Base-by-base conservation (phyloP, 257 asterid species). In the Phtheirospermum japonicum region DNA sequence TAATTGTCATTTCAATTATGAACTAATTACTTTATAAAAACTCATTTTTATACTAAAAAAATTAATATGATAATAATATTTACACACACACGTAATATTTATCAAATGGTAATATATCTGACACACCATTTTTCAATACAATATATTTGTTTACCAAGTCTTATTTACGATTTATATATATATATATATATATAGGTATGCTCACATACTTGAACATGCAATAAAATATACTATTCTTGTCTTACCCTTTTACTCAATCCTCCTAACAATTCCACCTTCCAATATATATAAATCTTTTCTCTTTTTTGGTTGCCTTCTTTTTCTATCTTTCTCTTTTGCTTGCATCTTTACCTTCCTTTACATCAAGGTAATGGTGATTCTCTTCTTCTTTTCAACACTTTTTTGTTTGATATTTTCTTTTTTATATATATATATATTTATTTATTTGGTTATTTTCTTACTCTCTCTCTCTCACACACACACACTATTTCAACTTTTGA, bases 311-410 rank as follows among this genome's bases (percentile, higher is more conserved):
- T 23, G 11, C 59, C 26, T 28, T 13, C 26, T 20, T 6, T 61
- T 66, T 63, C 10, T 73, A 59, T 63, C 20, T 19, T 36, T 67
- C 54, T 43, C 49, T 19, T 73, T 75, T 71, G 74, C 83, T 78
- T 77, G 74, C 80, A 69, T 70, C 81, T 73, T 65, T 66, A 50
- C 68, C 81, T 76, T 79, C 80, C 87, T 79, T 83, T 69, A 52
- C 69, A 67, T 63, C 71, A 76, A 83, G 92, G 87, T 83, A 81
- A 77, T 71, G 7, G 26, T 64, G 73, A 85, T 83, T 71, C 84
- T 69, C 70, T 76, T 34, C 60, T 46, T 54, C n/a, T 65, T 70
- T 66, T n/a, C 43, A 9, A 3, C 20, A 7, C 12, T 43, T 33
- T 43, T 7, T 5, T 18, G 39, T 18, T 50, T 9, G 0, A 17